Percentiles rank a stretch among this genome's conserved stretches.
These are phyloP conservation scores for Monilinia laxa DNA, from an alignment of 2,329 filamentous ascomycete species.

Conservation along the genomic window DNA sequence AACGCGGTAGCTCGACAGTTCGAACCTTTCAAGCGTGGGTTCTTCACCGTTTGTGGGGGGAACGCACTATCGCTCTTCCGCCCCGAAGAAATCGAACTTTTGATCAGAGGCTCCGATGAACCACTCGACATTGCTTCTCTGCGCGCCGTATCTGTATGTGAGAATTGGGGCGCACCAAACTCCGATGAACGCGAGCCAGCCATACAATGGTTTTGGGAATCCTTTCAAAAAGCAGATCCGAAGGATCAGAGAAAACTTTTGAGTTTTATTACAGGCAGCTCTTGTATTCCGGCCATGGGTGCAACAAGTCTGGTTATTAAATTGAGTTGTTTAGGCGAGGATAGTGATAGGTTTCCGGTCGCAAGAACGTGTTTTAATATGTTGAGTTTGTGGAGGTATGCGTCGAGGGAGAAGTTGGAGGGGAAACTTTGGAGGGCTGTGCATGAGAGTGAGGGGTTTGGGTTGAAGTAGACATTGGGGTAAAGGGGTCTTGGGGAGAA, in stretches of 20 bases:
- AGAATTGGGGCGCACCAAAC: conserved; percentile 67
- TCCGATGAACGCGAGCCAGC: conserved; percentile 63
- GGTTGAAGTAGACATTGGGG: conserved; percentile 63
- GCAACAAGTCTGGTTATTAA: conserved; percentile 76
- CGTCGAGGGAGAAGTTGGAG: conserved; percentile 64
- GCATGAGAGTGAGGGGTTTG: conserved; percentile 89
- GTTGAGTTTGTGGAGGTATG: conserved; percentile 73
- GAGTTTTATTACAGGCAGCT: conserved; percentile 85
- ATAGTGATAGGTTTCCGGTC: conserved; percentile 73
- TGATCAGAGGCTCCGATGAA: conserved; percentile 83
- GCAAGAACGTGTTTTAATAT: conserved; percentile 92
- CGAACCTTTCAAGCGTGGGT: conserved; percentile 90
- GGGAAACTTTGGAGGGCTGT: conserved; percentile 79
- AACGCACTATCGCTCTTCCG: conserved; percentile 85
- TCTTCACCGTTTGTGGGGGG: conserved; percentile 87
- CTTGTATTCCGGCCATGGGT: conserved; percentile 86
- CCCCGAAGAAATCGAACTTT: conserved; percentile 86
- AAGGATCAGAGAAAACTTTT: conserved; percentile 74
- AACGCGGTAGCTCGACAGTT: conserved; percentile 77
- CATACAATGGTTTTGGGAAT: conserved; percentile 85
- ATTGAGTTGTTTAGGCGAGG: conserved; percentile 72
- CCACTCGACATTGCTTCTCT: conserved; percentile 74
- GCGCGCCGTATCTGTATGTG: conserved; percentile 74
- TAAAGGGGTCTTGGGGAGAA: background rate
- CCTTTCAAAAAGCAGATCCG: conserved; percentile 65